Percentiles rank a stretch among this genome's conserved stretches.
Conservation (phyloP, 2,329 filamentous ascomycete species). For the Rhexocercosporidium sp. region DNA sequence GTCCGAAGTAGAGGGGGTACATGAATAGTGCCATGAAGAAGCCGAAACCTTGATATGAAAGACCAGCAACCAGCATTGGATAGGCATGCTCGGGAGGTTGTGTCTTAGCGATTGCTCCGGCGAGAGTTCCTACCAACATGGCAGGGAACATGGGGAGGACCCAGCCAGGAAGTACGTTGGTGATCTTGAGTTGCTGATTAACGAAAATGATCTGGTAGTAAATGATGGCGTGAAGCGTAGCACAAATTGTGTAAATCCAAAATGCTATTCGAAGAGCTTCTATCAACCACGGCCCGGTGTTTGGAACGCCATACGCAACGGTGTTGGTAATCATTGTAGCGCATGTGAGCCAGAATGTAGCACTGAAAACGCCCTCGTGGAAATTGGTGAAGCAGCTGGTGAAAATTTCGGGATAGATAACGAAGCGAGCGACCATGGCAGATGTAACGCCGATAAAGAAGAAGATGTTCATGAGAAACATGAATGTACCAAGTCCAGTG, state of each 20-base stretch:
- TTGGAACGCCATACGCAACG: constrained; percentile 66
- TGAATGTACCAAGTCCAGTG: constrained; percentile 65
- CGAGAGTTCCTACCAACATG: constrained; percentile 75
- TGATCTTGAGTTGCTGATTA: constrained; percentile 55
- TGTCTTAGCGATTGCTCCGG: constrained; percentile 65
- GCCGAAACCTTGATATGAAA: constrained; percentile 73
- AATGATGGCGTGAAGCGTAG: constrained; percentile 63
- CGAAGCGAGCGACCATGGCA: constrained; percentile 65
- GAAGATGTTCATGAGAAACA: constrained; percentile 72
- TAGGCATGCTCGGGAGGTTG: constrained; percentile 62
- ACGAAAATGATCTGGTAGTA: constrained; percentile 73
- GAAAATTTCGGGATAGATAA: constrained; percentile 61
- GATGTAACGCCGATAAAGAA: constrained; percentile 63
- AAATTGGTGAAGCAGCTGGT: constrained; percentile 63
- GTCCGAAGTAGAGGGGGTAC: constrained; percentile 74
- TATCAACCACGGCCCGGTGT: constrained; percentile 58
- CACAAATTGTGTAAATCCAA: constrained; percentile 69
- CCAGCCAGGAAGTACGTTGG: constrained; percentile 76
- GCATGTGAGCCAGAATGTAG: constrained; percentile 71
- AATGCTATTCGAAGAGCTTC: constrained; percentile 67
- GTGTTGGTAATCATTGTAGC: constrained; percentile 72
- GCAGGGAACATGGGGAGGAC: constrained; percentile 75
- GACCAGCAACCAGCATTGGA: constrained; percentile 67
- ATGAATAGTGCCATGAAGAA: constrained; percentile 71
- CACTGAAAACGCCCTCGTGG: constrained; percentile 73